Evolutionary conservation across 176 grass and related monocot genomes (phyloP).

Genomic region (Juncus inflexus): DNA sequence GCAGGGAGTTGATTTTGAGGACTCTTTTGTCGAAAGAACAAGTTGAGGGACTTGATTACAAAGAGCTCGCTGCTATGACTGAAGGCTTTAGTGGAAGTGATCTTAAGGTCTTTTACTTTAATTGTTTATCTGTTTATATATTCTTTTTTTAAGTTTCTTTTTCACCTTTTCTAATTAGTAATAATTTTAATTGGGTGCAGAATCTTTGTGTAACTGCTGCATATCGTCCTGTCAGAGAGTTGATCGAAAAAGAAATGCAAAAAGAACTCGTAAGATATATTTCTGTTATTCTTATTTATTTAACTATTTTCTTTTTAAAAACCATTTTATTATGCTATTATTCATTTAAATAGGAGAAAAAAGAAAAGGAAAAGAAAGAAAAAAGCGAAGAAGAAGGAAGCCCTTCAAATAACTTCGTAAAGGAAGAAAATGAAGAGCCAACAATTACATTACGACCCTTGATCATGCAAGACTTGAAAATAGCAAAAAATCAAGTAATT

Average conservation of each 20-base stretch:
- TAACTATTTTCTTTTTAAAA: neutral
- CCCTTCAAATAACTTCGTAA: too few species aligned
- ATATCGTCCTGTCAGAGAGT: conserved; percentile 86
- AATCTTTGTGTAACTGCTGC: conserved; percentile 91
- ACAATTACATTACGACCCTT: conserved; percentile 53
- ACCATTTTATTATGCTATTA: neutral
- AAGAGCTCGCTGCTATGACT: conserved; percentile 79
- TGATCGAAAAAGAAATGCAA: conserved; percentile 71
- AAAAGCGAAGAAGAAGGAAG: neutral
- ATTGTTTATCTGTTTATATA: neutral
- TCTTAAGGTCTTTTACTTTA: conserved; percentile 69
- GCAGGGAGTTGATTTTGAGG: conserved; percentile 74
- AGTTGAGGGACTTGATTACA: conserved; percentile 55
- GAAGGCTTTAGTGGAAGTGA: conserved; percentile 95
- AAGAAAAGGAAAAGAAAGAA: conserved; percentile 32
- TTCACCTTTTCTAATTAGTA: too few species aligned
- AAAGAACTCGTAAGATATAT: conserved; percentile 57
- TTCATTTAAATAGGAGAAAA: conserved; percentile 28
- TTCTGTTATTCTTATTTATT: neutral
- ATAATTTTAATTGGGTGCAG: conserved; percentile 23
- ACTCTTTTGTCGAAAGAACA: conserved; percentile 87
- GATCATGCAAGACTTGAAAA: conserved; percentile 86
- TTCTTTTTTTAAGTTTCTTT: neutral
- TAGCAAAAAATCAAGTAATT: conserved; percentile 82
- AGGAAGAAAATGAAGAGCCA: conserved; percentile 17